phyloP scores from a whole-genome alignment of 2,329 filamentous ascomycete genomes.

The Paecilomyces sp. region DNA sequence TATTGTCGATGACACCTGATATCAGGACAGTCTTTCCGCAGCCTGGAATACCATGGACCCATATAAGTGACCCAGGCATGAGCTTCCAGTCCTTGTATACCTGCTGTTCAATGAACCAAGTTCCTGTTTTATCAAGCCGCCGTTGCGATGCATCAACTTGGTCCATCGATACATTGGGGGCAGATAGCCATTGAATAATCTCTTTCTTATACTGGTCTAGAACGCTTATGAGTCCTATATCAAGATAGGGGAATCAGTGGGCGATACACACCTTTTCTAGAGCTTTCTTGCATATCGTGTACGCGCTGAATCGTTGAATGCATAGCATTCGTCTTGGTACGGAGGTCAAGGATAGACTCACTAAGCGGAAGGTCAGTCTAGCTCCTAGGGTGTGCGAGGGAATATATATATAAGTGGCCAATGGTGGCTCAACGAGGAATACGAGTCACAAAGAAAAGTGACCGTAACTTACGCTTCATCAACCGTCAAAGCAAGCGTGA shows the following conservation, averaged over 20 bases:
- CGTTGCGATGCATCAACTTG: conserved; percentile 1
- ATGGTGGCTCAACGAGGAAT: neutral
- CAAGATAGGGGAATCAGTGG: neutral
- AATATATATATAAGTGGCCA: neutral
- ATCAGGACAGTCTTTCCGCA: conserved; percentile 36
- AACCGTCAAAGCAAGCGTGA: conserved; percentile 2
- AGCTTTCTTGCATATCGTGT: conserved; percentile 1
- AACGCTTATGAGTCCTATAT: neutral
- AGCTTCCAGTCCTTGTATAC: conserved; percentile 2
- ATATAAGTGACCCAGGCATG: conserved; percentile 25
- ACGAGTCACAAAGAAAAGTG: neutral
- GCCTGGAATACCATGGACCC: conserved; percentile 34
- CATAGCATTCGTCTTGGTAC: conserved; percentile 2
- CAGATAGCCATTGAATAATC: conserved; percentile 3
- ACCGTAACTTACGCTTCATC: conserved; percentile 3
- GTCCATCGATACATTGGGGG: conserved; percentile 4
- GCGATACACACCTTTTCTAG: conserved; percentile 1
- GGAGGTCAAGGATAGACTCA: conserved; percentile 3
- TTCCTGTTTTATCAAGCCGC: conserved; percentile 2
- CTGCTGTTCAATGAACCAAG: neutral
- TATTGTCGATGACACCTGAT: conserved; percentile 28
- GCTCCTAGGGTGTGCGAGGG: neutral
- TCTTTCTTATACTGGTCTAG: neutral
- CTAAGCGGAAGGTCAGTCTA: neutral
- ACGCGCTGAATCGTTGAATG: conserved; percentile 1